Evolutionary conservation across 78 protist species (phyloP).

Genomic region (Dictyostelium firmibasis): DNA sequence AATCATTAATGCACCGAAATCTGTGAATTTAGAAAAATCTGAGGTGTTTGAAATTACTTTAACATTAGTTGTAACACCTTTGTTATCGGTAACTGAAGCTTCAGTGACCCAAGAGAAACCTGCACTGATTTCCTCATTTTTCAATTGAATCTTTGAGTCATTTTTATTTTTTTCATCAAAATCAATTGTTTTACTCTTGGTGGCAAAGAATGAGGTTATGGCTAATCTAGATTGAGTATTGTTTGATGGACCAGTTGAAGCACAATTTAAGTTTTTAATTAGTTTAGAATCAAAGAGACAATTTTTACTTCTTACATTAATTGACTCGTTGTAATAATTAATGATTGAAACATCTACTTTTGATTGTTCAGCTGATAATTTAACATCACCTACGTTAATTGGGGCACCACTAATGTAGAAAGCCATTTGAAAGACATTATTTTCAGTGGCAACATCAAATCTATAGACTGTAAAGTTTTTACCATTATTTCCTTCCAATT

Average conservation of each 20-base stretch:
- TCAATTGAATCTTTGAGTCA: background rate
- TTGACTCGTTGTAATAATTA: background rate
- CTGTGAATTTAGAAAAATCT: background rate
- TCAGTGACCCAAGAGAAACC: background rate
- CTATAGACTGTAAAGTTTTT: background rate
- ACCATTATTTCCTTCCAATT: background rate
- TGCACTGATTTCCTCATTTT: background rate
- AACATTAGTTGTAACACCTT: background rate
- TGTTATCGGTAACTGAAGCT: background rate
- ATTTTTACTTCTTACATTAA: background rate
- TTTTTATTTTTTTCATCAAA: background rate
- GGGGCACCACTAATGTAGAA: background rate
- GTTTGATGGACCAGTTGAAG: background rate
- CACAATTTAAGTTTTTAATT: background rate
- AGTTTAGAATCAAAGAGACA: background rate
- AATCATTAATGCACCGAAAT: background rate
- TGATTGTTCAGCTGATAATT: background rate
- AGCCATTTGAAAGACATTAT: background rate
- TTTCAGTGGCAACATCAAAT: background rate
- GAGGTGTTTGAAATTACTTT: background rate
- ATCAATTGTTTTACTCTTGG: background rate
- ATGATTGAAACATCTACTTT: background rate
- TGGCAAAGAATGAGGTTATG: background rate
- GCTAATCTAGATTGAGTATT: background rate
- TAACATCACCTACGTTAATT: background rate